Conservation (phyloP, 768 basidiomycete genomes). For the Paxillus involutus region DNA sequence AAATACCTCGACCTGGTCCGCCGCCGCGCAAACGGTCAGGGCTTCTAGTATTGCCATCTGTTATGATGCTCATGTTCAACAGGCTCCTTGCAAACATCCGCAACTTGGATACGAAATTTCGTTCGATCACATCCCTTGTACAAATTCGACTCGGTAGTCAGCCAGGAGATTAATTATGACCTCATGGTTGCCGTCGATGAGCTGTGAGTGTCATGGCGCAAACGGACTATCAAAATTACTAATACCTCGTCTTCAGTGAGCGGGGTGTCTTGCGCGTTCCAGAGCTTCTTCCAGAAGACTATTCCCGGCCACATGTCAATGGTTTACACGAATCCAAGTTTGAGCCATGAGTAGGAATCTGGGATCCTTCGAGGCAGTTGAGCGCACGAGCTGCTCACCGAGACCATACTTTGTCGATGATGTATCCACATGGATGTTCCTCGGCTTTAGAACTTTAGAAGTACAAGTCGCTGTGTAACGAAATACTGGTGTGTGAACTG, state of each 20-base stretch:
- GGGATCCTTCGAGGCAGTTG: too few relatives aligned
- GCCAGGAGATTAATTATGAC: constrained; percentile 91
- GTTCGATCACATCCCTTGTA: constrained; percentile 90
- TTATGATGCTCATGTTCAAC: constrained; percentile 2
- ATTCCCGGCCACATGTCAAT: constrained; percentile 37
- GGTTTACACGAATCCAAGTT: constrained; percentile 25
- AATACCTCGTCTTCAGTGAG: constrained; percentile 45
- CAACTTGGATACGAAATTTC: constrained; percentile 92
- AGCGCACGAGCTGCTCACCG: background rate
- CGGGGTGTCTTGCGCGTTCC: constrained; percentile 62
- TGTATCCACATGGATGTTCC: background rate
- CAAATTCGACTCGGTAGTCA: constrained; percentile 90
- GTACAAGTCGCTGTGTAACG: too few relatives aligned
- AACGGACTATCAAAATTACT: background rate
- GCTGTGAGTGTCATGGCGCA: constrained; percentile 59
- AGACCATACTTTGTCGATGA: background rate
- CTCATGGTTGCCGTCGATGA: constrained; percentile 86
- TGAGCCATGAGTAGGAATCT: too few relatives aligned
- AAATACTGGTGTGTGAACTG: too few relatives aligned
- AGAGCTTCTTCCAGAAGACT: constrained; percentile 63
- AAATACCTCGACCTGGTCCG: constrained; percentile 81
- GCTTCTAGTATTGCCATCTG: constrained; percentile 3
- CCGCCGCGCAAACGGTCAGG: constrained; percentile 74
- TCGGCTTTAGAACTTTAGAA: background rate
- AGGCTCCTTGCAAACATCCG: constrained; percentile 84